Conservation (phyloP, 441 rosid genomes). For the Aquilaria agallochum region DNA sequence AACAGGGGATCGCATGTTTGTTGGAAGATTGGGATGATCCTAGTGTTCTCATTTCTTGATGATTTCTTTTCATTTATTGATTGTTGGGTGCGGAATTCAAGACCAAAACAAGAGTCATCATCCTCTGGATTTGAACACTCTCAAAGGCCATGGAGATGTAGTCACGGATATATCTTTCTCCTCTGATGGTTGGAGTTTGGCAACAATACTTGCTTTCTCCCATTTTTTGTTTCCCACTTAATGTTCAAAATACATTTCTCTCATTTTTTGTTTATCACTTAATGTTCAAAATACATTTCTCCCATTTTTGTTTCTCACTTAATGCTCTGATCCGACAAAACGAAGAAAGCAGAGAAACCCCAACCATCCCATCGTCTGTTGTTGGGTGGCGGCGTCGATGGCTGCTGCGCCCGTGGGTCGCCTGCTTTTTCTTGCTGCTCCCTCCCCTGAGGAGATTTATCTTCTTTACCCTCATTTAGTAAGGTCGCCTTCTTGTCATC, state of each 20-base stretch:
- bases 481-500: constrained; percentile 19
- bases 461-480: constrained; percentile 18
- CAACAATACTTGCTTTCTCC: constrained; percentile 42
- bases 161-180: constrained; percentile 84
- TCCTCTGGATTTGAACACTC: constrained; percentile 88
- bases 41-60: background rate
- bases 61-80: background rate
- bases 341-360: constrained; percentile 77
- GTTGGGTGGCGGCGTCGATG: constrained; percentile 13
- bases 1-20: too few species aligned
- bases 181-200: constrained; percentile 65
- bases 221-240: background rate
- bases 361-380: constrained; percentile 85
- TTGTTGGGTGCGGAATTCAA: constrained; percentile 32
- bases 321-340: constrained; percentile 45
- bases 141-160: constrained; percentile 93
- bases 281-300: too few species aligned
- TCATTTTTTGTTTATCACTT: too few species aligned
- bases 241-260: too few species aligned
- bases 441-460: constrained; percentile 11
- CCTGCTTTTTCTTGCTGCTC: constrained; percentile 13
- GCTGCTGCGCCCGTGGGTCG: constrained; percentile 19
- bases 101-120: constrained; percentile 82
- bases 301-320: too few species aligned
- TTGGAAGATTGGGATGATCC: background rate